These are phyloP conservation scores for Aphanocladium album DNA, from an alignment of 2,329 filamentous ascomycete genomes.

Conservation along the genomic window DNA sequence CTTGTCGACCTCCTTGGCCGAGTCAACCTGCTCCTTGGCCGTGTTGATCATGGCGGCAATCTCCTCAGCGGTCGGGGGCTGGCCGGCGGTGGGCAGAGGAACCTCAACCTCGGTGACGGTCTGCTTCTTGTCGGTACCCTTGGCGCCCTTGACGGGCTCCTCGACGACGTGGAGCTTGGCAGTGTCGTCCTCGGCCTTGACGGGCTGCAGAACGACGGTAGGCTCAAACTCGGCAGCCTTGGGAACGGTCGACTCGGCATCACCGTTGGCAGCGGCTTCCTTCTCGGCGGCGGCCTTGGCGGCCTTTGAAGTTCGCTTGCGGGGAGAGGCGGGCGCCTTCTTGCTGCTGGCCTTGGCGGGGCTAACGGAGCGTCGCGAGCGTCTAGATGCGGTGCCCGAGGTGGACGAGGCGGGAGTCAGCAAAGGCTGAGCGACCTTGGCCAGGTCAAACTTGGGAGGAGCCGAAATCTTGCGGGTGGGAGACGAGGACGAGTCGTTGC, in stretches of 20 bases:
- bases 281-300: constrained; percentile 33
- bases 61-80: constrained; percentile 70
- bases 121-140: constrained; percentile 61
- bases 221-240: constrained; percentile 49
- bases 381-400: constrained; percentile 37
- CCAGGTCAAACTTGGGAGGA: constrained; percentile 72
- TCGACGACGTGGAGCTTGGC: constrained; percentile 68
- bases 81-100: constrained; percentile 52
- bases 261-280: constrained; percentile 29
- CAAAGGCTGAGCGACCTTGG: constrained; percentile 38
- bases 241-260: constrained; percentile 34
- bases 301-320: constrained; percentile 46
- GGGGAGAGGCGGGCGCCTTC: constrained; percentile 46
- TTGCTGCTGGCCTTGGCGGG: constrained; percentile 44
- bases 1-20: constrained; percentile 45
- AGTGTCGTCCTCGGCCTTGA: constrained; percentile 49
- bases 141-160: constrained; percentile 48
- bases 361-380: constrained; percentile 53
- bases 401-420: constrained; percentile 44
- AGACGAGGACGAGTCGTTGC: constrained; percentile 45
- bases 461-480: constrained; percentile 67
- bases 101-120: constrained; percentile 74
- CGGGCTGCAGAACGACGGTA: constrained; percentile 42
- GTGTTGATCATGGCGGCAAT: constrained; percentile 78
- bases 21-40: constrained; percentile 83